Evolutionary conservation across 1,284 basidiomycete genomes (phyloP).

Genomic region (Ceratobasidium sp.): DNA sequence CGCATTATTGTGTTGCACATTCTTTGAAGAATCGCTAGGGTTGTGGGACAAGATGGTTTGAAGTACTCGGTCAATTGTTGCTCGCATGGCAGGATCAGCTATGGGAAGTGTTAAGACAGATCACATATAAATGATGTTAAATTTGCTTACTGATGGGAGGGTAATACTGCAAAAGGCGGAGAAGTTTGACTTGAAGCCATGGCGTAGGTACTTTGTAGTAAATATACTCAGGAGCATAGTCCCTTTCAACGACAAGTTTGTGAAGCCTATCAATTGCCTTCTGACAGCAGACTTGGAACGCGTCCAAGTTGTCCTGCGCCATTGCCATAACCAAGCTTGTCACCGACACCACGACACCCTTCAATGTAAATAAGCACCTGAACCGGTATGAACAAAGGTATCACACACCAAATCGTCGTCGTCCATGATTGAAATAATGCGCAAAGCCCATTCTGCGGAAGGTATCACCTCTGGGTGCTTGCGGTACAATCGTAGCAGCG

Average conservation of each 20-base stretch:
- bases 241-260: slow-evolving; percentile 89
- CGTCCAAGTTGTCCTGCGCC: slow-evolving; percentile 92
- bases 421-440: slow-evolving; percentile 95
- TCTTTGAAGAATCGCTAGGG: slow-evolving; percentile 86
- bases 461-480: slow-evolving; percentile 96
- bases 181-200: slow-evolving; percentile 96
- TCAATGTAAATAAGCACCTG: slow-evolving; percentile 34
- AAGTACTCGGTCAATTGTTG: slow-evolving; percentile 84
- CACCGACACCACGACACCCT: slow-evolving; percentile 95
- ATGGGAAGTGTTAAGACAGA: slow-evolving; percentile 19
- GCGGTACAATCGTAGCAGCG: slow-evolving; percentile 90
- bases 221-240: slow-evolving; percentile 88
- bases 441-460: slow-evolving; percentile 93
- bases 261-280: slow-evolving; percentile 92
- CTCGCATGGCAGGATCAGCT: slow-evolving; percentile 86
- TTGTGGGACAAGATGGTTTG: slow-evolving; percentile 77
- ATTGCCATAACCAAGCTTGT: slow-evolving; percentile 94
- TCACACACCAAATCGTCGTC: slow-evolving; percentile 80
- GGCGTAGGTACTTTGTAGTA: slow-evolving; percentile 99
- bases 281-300: slow-evolving; percentile 90
- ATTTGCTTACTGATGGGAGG: slow-evolving; percentile 85
- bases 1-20: slow-evolving; percentile 98
- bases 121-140: slow-evolving; percentile 23
- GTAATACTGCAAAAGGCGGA: slow-evolving; percentile 95
- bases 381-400: slow-evolving; percentile 46